Evolutionary conservation across 129 eudicot genomes (phyloP).

Genomic region (Scalesia atractyloides): DNA sequence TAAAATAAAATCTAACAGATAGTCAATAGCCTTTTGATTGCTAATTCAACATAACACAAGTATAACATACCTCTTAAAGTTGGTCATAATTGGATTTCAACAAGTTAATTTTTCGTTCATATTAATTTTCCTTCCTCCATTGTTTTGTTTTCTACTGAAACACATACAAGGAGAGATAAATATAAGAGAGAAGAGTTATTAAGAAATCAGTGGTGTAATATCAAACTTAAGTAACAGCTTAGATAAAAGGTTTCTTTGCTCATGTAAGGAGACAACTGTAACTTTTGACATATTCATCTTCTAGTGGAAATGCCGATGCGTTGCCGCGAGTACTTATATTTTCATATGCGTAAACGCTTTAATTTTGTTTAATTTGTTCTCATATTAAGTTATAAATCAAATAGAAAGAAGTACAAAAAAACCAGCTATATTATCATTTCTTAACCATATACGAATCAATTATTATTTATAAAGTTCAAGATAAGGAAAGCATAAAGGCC

Average conservation of each 20-base stretch:
- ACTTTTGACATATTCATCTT: background rate
- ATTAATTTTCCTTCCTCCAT: conserved; percentile 90
- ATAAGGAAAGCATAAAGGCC: too few species aligned
- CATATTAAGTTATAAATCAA: too few species aligned
- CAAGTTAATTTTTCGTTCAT: conserved; percentile 89
- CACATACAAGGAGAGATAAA: background rate
- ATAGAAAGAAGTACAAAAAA: too few species aligned
- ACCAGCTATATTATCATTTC: too few species aligned
- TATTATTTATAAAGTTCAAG: too few species aligned
- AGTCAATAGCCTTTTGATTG: background rate
- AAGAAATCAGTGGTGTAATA: too few species aligned
- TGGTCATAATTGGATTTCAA: conserved; percentile 93
- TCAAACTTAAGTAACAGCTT: too few species aligned
- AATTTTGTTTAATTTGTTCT: too few species aligned
- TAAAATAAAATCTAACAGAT: background rate
- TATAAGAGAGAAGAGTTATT: background rate
- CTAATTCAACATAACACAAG: background rate
- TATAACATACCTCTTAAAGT: conserved; percentile 78
- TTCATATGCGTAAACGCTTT: too few species aligned
- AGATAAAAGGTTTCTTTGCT: background rate
- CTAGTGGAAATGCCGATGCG: too few species aligned
- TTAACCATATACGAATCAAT: too few species aligned
- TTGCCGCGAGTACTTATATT: too few species aligned
- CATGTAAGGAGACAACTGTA: background rate
- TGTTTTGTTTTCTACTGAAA: conserved; percentile 77